Base-by-base conservation (phyloP, 164 flowering plant species). In the Annona squamosa region DNA sequence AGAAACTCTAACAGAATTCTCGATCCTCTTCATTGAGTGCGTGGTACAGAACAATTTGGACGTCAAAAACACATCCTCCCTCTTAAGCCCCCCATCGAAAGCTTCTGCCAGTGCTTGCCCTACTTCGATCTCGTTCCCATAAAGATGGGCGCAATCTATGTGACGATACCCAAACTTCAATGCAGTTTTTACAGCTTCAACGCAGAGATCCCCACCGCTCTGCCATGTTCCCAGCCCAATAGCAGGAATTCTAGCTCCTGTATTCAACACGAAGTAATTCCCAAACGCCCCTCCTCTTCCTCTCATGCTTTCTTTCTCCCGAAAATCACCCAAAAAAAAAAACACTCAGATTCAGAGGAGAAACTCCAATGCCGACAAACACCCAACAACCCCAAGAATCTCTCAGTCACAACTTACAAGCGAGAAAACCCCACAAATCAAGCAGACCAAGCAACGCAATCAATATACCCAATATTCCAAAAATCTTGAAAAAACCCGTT, bases 221-320 rank as follows among this genome's bases (percentile, higher is more conserved):
- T 89, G 93, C 93, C 93, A 89, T 80, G 93, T 87, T 66, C 93
- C 93, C 7, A 89, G 86, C 61, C 93, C 93, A 63, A 87, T 81
- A 3, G 93, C 85, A 37, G 91, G 93, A 70, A 87, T 84, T 77
- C 72, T 85, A 6, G 87, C 86, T 59, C 89, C 91, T 10, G 82
- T 87, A 48, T 87, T 89, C 78, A 89, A 76, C 76, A 80, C 71
- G 48, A 84, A 89, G 83, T 82, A 77, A 70, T 76, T 79, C 42
- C 77, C 77, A 65, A 37, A 1, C 46, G 75, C 64, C 62, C 79
- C 81, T 78, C 77, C 81, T 76, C 65, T 81, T 17, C 66, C 77
- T 72, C 77, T 81, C 83, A 78, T 78, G 61, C 9, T 76, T 74
- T 43, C 68, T 64, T 46, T 16, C 68, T 67, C 66, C 68, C 67